Conservation (phyloP, 352 stramenopile species). For the Pythium chondricola region DNA sequence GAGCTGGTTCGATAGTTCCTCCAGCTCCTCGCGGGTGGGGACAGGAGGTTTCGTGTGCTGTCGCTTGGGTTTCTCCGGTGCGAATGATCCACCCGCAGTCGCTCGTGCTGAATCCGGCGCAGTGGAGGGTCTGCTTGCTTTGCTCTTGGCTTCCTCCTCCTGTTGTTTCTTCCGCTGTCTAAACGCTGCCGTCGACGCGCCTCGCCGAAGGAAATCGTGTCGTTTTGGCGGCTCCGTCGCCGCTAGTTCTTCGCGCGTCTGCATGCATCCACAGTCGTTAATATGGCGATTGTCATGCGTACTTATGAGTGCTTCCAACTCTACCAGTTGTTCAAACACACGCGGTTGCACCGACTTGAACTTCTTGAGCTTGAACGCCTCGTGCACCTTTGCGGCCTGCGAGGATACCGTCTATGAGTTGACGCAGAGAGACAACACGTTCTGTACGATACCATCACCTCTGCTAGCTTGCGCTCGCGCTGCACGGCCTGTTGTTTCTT, state of each 20-base stretch:
- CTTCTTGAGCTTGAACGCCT: constrained; percentile 59
- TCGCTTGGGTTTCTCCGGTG: background rate
- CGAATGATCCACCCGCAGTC: background rate
- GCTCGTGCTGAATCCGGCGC: background rate
- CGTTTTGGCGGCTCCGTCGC: constrained; percentile 5
- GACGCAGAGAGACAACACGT: background rate
- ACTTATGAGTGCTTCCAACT: no score
- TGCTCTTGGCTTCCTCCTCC: background rate
- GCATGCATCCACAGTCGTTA: background rate
- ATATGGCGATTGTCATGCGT: background rate
- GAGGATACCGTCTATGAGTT: background rate
- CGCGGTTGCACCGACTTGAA: constrained; percentile 55
- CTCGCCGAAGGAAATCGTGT: constrained; percentile 16
- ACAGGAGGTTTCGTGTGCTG: constrained; percentile 16
- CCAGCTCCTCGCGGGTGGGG: constrained; percentile 16
- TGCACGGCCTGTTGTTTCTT: constrained; percentile 60
- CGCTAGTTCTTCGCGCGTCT: constrained; percentile 1
- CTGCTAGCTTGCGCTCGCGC: constrained; percentile 34
- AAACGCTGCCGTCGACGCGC: constrained; percentile 5
- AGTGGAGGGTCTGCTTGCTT: background rate
- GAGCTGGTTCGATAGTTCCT: constrained; percentile 13
- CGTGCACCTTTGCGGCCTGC: constrained; percentile 28
- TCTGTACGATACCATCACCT: constrained; percentile 20
- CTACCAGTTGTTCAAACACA: constrained; percentile 36
- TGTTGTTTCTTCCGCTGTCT: background rate